phyloP scores from a whole-genome alignment of 345 rosid species.

The Heritiera fomes region DNA sequence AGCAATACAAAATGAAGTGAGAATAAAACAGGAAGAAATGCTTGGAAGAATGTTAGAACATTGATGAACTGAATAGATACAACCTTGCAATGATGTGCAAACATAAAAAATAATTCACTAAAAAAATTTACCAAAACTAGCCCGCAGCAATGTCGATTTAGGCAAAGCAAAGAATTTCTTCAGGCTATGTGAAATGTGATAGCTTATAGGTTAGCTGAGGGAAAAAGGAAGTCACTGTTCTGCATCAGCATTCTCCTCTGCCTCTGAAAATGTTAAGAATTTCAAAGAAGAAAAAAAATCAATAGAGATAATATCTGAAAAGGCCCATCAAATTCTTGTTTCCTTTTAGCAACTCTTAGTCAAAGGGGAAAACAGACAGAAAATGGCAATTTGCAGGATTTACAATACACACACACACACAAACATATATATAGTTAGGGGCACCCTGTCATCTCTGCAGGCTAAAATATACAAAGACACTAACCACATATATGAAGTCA shows the following conservation, averaged over 20 bases:
- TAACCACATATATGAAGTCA: neutral
- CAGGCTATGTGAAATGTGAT: constrained; percentile 1
- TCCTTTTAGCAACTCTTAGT: neutral
- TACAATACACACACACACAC: no score
- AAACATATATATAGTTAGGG: neutral
- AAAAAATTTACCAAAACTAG: constrained; percentile 15
- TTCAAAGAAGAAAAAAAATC: neutral
- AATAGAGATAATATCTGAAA: neutral
- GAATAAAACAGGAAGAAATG: constrained; percentile 1
- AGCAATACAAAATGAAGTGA: neutral
- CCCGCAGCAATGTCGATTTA: constrained; percentile 9
- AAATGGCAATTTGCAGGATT: neutral
- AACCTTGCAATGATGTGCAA: constrained; percentile 14
- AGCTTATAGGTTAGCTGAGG: neutral
- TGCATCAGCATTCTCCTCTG: constrained; percentile 26
- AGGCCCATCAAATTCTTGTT: neutral
- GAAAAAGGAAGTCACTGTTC: constrained; percentile 16
- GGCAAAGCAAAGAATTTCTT: constrained; percentile 13
- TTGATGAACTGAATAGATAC: constrained; percentile 16
- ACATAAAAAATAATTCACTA: constrained; percentile 22
- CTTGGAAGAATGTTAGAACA: neutral
- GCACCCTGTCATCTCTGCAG: neutral
- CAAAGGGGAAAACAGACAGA: neutral
- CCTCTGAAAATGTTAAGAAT: constrained; percentile 22
- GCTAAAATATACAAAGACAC: neutral